phyloP scores from a whole-genome alignment of 1,139 yeast genomes.

The Suhomyces atakaporum region DNA sequence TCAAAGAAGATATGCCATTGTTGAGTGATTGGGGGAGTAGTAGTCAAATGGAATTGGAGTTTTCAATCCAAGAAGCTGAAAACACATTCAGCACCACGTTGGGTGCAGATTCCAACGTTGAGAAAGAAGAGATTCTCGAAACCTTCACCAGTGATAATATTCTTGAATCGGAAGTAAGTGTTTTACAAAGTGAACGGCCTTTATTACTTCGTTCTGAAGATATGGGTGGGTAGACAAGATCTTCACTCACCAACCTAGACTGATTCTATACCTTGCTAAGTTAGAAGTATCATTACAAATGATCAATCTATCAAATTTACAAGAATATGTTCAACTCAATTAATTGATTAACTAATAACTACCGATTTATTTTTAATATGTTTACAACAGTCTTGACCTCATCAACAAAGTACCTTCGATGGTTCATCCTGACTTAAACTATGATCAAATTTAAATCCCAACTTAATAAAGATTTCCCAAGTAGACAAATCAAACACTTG shows the following conservation, averaged over 20 bases:
- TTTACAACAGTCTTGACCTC: neutral
- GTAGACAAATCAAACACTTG: constrained; percentile 46
- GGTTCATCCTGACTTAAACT: constrained; percentile 35
- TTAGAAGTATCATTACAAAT: too few relatives aligned
- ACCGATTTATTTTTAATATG: neutral
- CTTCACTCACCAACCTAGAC: too few relatives aligned
- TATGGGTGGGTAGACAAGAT: too few relatives aligned
- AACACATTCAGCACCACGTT: neutral
- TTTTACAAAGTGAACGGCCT: neutral
- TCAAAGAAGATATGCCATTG: neutral
- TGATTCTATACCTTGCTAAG: too few relatives aligned
- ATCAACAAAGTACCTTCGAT: constrained; percentile 25
- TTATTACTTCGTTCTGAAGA: neutral
- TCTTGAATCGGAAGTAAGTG: neutral
- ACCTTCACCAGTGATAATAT: neutral
- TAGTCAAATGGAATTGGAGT: neutral
- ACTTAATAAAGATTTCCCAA: constrained; percentile 47
- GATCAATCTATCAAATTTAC: too few relatives aligned
- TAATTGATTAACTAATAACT: too few relatives aligned
- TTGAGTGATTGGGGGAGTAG: neutral
- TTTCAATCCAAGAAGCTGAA: neutral
- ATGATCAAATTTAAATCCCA: constrained; percentile 40
- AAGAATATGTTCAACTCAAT: too few relatives aligned
- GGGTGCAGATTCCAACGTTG: too few relatives aligned
- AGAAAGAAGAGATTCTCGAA: neutral